Evolutionary conservation across 2,329 filamentous ascomycete genomes (phyloP), one percentile per base, ranked within the genome.

Genomic region (Talaromyces albobiverticillius): DNA sequence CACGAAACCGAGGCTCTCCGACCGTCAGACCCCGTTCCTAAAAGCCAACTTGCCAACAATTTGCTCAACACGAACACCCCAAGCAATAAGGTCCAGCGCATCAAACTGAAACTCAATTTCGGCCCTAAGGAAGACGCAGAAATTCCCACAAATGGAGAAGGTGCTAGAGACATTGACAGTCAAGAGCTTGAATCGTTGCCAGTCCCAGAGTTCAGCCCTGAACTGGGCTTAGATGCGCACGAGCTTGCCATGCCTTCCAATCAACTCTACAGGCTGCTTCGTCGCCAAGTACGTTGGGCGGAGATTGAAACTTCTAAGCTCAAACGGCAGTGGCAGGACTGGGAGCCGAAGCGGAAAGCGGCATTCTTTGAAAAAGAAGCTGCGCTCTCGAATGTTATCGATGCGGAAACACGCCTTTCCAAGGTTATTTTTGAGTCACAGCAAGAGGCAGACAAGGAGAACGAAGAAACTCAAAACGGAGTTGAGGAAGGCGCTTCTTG

Each of bases 1-100:
- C 94, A 99, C 76, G 94, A 99, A 71, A 96, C 93, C 3, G 94
- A 99, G 74, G 89, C 90, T 14, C 80, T 96, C 20, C 86, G 90
- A n/a, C 88, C 89, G 4, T 78, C 76, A 13, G 80, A 78, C 55
- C 67, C 71, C 11, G 71, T 75, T 14, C 66, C 72, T 8, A 72
- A 73, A 59, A 55, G 53, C 26, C 53, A 51, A 41, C 47, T 45
- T 9, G 48, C 46, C 18, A 70, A 73, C 52, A 69, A 65, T 20
- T 65, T 66, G 25, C 62, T 63, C n/a, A 65, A 64, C 36, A 63
- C 63, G 11, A 60, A 46, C 73, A 76, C 54, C 62, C 74, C 23
- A 67, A 70, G 3, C 64, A 70, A 20, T 20, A 57, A 57, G 40
- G 46, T 57, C 14, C 71, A 71, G 50, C 70, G 73, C 47, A 70